phyloP scores from a whole-genome alignment of 768 basidiomycete genomes.

The Suillus lakei region DNA sequence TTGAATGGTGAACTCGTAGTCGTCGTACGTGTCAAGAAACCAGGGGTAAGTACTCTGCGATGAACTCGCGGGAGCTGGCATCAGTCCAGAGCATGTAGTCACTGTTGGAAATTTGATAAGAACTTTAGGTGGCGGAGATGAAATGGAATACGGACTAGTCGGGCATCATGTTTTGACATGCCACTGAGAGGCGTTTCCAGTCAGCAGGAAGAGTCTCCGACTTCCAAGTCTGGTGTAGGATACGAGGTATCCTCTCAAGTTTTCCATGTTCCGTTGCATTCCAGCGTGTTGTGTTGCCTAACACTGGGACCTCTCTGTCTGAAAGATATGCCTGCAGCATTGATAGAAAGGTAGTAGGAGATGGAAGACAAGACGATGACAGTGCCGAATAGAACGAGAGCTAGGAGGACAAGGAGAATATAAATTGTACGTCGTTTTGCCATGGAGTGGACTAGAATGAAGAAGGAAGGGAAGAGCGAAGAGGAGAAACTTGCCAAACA shows the following conservation, averaged over 20 bases:
- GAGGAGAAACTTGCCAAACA: slow-evolving; percentile 11
- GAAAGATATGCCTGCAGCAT: slow-evolving; percentile 80
- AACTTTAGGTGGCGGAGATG: slow-evolving; percentile 14
- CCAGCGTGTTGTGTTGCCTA: slow-evolving; percentile 59
- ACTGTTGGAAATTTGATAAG: slow-evolving; percentile 46
- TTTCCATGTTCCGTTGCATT: slow-evolving; percentile 65
- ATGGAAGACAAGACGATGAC: slow-evolving; percentile 91
- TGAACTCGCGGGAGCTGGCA: slow-evolving; percentile 85
- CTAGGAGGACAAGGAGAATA: slow-evolving; percentile 59
- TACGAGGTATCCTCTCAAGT: slow-evolving; percentile 83
- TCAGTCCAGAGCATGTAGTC: slow-evolving; percentile 99
- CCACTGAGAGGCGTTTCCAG: slow-evolving; percentile 83
- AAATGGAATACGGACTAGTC: slow-evolving; percentile 80
- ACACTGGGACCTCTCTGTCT: slow-evolving; percentile 72
- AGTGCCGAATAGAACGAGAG: slow-evolving; percentile 84
- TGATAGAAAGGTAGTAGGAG: slow-evolving; percentile 87
- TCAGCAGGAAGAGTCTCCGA: slow-evolving; percentile 79
- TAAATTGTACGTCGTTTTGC: slow-evolving; percentile 51
- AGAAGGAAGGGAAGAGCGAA: neutral
- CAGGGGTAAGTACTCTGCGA: slow-evolving; percentile 86
- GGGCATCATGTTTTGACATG: slow-evolving; percentile 89
- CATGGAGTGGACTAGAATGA: slow-evolving; percentile 33
- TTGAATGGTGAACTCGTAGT: slow-evolving; percentile 90
- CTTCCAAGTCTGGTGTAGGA: slow-evolving; percentile 99
- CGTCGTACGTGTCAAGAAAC: slow-evolving; percentile 93